These are phyloP conservation scores for Gigaspora rosea DNA, from an alignment of 192 early-diverging fungal species.

Conservation along the genomic window DNA sequence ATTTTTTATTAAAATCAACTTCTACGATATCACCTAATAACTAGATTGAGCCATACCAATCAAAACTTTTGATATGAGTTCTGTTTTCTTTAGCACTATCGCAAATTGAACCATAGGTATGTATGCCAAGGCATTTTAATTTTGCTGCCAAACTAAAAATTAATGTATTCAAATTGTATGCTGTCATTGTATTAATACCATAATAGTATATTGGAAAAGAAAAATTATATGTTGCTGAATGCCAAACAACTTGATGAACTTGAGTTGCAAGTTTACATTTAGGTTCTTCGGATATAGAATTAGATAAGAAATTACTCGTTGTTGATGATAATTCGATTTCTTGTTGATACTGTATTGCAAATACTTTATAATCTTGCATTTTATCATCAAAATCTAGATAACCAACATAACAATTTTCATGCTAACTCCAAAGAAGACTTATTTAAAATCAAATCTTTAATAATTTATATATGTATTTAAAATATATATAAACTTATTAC, in stretches of 20 bases:
- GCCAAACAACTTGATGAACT: slow-evolving; percentile 1
- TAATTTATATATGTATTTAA: too few relatives aligned
- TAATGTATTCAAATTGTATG: too few relatives aligned
- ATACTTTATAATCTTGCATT: neutral
- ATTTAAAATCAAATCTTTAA: too few relatives aligned
- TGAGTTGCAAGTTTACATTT: neutral
- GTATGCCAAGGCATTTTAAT: too few relatives aligned
- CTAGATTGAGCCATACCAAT: neutral
- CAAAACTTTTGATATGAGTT: slow-evolving; percentile 21
- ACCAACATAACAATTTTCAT: slow-evolving; percentile 17
- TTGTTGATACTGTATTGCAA: slow-evolving; percentile 1
- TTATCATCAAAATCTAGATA: slow-evolving; percentile 12
- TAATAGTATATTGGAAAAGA: slow-evolving; percentile 12
- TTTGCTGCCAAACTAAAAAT: too few relatives aligned
- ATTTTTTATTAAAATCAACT: slow-evolving; percentile 1
- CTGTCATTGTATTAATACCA: neutral
- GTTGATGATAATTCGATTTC: neutral
- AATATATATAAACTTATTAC: too few relatives aligned
- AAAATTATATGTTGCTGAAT: slow-evolving; percentile 23
- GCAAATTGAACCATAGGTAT: too few relatives aligned
- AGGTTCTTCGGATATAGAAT: neutral
- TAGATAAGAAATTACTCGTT: neutral
- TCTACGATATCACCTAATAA: neutral
- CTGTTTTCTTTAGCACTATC: neutral
- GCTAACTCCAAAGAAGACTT: too few relatives aligned